phyloP scores from a whole-genome alignment of 108 stramenopile genomes.

The Parmales sp. region DNA sequence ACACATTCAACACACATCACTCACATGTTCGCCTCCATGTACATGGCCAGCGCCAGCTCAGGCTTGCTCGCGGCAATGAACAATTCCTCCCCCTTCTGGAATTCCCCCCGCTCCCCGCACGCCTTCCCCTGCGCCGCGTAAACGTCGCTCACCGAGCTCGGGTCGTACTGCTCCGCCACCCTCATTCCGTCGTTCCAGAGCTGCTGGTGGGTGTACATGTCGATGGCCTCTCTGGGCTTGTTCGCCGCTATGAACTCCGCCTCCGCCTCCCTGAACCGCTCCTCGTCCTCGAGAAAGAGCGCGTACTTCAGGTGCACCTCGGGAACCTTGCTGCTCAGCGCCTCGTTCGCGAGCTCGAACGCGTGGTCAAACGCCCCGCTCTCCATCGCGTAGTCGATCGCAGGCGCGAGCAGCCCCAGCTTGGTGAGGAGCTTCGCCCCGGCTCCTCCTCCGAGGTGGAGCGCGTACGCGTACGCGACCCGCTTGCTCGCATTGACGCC shows the following conservation, averaged over 20 bases:
- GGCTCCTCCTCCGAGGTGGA: constrained; percentile 38
- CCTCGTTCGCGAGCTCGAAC: constrained; percentile 32
- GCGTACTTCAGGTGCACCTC: constrained; percentile 47
- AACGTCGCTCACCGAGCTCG: constrained; percentile 35
- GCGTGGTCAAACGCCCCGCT: constrained; percentile 39
- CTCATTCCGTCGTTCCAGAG: constrained; percentile 40
- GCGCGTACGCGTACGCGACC: constrained; percentile 44
- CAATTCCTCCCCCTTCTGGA: constrained; percentile 32
- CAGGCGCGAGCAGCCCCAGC: constrained; percentile 42
- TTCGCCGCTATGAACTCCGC: constrained; percentile 43
- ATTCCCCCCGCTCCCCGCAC: constrained; percentile 19
- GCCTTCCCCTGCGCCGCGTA: constrained; percentile 37
- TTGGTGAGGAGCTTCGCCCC: constrained; percentile 45
- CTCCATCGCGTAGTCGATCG: constrained; percentile 48
- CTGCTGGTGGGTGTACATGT: constrained; percentile 54
- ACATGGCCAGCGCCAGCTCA: constrained; percentile 46
- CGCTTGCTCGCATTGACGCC: constrained; percentile 38
- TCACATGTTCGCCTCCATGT: constrained; percentile 30
- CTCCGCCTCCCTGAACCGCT: constrained; percentile 46
- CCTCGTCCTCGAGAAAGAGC: constrained; percentile 45
- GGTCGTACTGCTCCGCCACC: constrained; percentile 47
- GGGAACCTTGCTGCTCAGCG: constrained; percentile 25
- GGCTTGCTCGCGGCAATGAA: constrained; percentile 43
- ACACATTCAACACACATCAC: no score
- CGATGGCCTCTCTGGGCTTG: constrained; percentile 56